Evolutionary conservation across 192 early-diverging fungal species (phyloP), one percentile per base, ranked within the genome.

Genomic region (Backusella tuberculispora): DNA sequence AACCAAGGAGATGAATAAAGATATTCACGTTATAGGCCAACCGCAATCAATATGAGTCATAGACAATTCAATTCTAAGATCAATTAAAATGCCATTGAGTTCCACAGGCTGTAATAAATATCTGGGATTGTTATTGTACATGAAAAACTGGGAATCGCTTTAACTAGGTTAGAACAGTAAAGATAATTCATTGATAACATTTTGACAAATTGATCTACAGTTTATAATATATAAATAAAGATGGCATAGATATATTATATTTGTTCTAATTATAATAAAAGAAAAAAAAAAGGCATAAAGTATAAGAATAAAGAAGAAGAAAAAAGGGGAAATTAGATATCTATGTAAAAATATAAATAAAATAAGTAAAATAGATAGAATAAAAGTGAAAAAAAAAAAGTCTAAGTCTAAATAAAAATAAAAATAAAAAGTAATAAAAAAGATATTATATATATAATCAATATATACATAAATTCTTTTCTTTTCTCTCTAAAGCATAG

Each of bases 391-490:
- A 53, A 53, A 53, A 42, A 53, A 56, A 56, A 56, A 56, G 50
- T 56, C 50, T 56, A 56, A 24, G 21, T 56, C 50, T 56, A 56
- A 56, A 15, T 56, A 56, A 56, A 21, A 56, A 56, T 10, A 56
- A 56, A 21, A 56, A 45, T 45, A 45, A 8, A 45, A 45, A 56
- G 12, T 10, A n/a, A 66, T 50, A 66, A 65, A 66, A 4, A 4
- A 66, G 21, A 4, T 66, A 9, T 38, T 17, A 65, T 38, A 40
- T 66, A 67, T 40, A 66, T 41, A 40, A 67, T 67, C 37, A 60
- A 60, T 60, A 26, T 60, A 60, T 60, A 71, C 26, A 48, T 48
- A 70, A 37, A 19, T 53, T 34, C 50, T 38, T 50, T 19, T 71
- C 21, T 48, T 70, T 17, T 47, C 21, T 48, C 24, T 70, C 21